Evolutionary conservation across 495 filamentous ascomycete genomes (phyloP).

Genomic region (Tuber melanosporum): DNA sequence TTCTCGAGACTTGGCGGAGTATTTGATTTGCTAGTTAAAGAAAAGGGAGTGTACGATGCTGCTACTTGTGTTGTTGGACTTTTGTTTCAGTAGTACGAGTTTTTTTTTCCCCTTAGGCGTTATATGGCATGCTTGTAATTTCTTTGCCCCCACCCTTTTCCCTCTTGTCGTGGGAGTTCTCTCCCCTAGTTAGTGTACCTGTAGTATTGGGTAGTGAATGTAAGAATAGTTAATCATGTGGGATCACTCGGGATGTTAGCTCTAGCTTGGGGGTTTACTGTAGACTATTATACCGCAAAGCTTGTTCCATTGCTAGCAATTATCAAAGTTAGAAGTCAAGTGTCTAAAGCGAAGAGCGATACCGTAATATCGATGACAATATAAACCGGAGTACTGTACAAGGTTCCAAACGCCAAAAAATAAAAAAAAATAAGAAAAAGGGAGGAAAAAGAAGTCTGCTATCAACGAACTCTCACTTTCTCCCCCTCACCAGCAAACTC

Average conservation of each 20-base stretch:
- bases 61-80: constrained; percentile 22
- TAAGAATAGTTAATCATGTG: neutral
- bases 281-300: neutral
- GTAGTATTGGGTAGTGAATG: neutral
- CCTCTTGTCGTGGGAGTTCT: neutral
- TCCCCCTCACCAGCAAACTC: constrained; percentile 10
- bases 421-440: too few species aligned
- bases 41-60: constrained; percentile 26
- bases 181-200: neutral
- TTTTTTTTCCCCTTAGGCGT: neutral
- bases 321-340: neutral
- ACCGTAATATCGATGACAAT: neutral
- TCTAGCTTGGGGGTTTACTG: neutral
- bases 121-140: neutral
- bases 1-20: constrained; percentile 19
- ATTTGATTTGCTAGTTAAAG: constrained; percentile 15
- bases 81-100: constrained; percentile 19
- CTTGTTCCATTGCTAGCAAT: neutral
- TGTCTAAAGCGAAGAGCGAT: neutral
- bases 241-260: neutral
- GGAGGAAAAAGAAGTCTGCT: neutral
- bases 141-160: neutral
- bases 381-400: neutral
- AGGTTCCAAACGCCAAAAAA: neutral
- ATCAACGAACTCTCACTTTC: neutral